Percentiles rank a stretch among this genome's conserved stretches.
phyloP scores from a whole-genome alignment of 345 rosid species.

The Boechera retrofracta region DNA sequence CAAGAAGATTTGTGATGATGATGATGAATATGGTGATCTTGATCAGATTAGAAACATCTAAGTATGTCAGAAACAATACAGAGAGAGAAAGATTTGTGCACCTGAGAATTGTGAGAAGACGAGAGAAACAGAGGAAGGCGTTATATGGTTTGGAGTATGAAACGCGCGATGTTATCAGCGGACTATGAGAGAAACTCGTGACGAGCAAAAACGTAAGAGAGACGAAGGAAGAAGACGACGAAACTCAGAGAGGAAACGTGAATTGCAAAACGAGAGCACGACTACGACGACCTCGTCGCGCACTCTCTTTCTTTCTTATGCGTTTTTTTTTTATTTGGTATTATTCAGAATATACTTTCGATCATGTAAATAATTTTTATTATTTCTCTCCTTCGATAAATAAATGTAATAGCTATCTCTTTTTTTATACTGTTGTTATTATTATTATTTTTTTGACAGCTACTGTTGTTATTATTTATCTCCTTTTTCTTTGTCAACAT shows the following conservation, averaged over 20 bases:
- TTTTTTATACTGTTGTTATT: no score
- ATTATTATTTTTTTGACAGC: no score
- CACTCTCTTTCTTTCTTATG: conserved; percentile 21
- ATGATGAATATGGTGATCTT: conserved; percentile 8
- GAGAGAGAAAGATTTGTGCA: conserved; percentile 10
- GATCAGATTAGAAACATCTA: background rate
- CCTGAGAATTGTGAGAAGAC: conserved; percentile 38
- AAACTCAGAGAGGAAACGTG: conserved; percentile 42
- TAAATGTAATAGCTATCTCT: no score
- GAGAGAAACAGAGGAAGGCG: conserved; percentile 43
- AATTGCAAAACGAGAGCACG: conserved; percentile 41
- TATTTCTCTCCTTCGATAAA: no score
- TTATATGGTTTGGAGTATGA: conserved; percentile 21
- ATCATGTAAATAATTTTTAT: background rate
- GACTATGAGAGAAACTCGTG: conserved; percentile 32
- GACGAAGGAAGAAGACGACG: conserved; percentile 1
- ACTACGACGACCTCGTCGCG: conserved; percentile 44
- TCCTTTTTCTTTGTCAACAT: background rate
- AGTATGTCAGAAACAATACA: background rate
- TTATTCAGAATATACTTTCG: background rate
- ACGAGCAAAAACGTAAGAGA: conserved; percentile 31
- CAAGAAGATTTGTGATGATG: background rate
- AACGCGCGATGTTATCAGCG: conserved; percentile 23
- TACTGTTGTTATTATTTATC: background rate
- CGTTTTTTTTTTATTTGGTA: background rate